Evolutionary conservation across 1,139 yeast genomes (phyloP).

Genomic region (Candida dubliniensis): DNA sequence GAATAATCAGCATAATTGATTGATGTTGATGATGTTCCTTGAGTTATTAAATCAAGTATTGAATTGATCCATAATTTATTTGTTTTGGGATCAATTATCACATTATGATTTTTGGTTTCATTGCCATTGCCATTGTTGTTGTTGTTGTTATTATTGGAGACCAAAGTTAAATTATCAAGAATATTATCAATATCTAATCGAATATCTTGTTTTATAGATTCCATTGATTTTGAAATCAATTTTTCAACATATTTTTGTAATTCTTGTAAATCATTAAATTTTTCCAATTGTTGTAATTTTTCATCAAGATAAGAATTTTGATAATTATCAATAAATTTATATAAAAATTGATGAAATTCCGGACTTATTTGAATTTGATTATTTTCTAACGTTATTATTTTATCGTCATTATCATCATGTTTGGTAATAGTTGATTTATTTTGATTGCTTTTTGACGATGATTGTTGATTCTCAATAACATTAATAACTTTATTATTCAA

Average conservation of each 20-base stretch:
- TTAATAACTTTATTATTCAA: not conserved
- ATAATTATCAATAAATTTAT: constrained; percentile 35
- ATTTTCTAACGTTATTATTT: constrained; percentile 27
- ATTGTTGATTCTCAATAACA: not conserved
- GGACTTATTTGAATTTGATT: constrained; percentile 41
- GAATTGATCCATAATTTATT: constrained; percentile 18
- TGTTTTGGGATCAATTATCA: constrained; percentile 2
- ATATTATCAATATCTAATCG: constrained; percentile 23
- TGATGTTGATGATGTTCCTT: constrained; percentile 30
- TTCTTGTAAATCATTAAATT: constrained; percentile 5
- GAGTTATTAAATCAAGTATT: constrained; percentile 34
- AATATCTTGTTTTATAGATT: constrained; percentile 7
- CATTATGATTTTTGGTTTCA: too few species aligned
- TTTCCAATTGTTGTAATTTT: constrained; percentile 8
- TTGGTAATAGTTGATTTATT: not conserved
- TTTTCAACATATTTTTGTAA: constrained; percentile 8
- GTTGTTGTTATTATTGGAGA: not conserved
- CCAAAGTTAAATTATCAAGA: constrained; percentile 24
- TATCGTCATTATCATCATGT: constrained; percentile 2
- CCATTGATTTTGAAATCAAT: constrained; percentile 3
- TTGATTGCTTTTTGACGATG: not conserved
- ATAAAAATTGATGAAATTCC: constrained; percentile 40
- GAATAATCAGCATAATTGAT: constrained; percentile 45
- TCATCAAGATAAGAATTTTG: constrained; percentile 11
- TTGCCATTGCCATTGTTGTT: too few species aligned